These are phyloP conservation scores for Fusarium veterinarium DNA, from an alignment of 2,329 filamentous ascomycete genomes.

Conservation along the genomic window DNA sequence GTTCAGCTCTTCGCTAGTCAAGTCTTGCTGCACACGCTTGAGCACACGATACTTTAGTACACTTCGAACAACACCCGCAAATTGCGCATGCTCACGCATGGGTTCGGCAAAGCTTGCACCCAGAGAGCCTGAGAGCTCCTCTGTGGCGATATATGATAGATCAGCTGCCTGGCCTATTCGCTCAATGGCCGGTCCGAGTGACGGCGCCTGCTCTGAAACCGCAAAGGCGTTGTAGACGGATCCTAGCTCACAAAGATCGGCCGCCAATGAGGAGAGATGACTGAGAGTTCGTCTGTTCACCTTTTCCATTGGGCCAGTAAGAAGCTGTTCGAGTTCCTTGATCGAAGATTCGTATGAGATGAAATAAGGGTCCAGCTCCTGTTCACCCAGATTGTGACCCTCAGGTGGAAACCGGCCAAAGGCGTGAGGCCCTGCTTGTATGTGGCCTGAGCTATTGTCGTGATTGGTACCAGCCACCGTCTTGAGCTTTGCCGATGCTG, in stretches of 20 bases:
- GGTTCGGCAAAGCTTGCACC: slow-evolving; percentile 96
- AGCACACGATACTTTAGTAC: slow-evolving; percentile 91
- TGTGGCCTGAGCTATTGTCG: slow-evolving; percentile 51
- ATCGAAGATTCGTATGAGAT: slow-evolving; percentile 92
- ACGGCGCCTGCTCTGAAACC: slow-evolving; percentile 88
- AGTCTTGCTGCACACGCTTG: slow-evolving; percentile 96
- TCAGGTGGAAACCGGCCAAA: slow-evolving; percentile 87
- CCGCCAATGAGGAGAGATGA: slow-evolving; percentile 84
- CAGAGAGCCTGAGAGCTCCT: slow-evolving; percentile 88
- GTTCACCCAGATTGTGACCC: slow-evolving; percentile 79
- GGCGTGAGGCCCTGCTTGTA: slow-evolving; percentile 64
- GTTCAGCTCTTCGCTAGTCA: slow-evolving; percentile 91
- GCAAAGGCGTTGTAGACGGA: slow-evolving; percentile 98
- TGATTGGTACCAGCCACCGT: slow-evolving; percentile 56
- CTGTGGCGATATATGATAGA: slow-evolving; percentile 93
- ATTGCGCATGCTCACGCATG: slow-evolving; percentile 97
- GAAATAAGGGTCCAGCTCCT: slow-evolving; percentile 96
- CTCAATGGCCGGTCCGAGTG: slow-evolving; percentile 92
- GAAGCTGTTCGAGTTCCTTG: slow-evolving; percentile 86
- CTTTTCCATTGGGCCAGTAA: slow-evolving; percentile 96
- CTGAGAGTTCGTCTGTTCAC: slow-evolving; percentile 90
- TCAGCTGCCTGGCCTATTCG: slow-evolving; percentile 94
- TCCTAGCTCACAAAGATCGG: slow-evolving; percentile 91
- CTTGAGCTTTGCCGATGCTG: slow-evolving; percentile 87
- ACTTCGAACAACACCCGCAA: slow-evolving; percentile 90